Conservation (phyloP, 2,329 filamentous ascomycete species). For the Neofusicoccum ribis region DNA sequence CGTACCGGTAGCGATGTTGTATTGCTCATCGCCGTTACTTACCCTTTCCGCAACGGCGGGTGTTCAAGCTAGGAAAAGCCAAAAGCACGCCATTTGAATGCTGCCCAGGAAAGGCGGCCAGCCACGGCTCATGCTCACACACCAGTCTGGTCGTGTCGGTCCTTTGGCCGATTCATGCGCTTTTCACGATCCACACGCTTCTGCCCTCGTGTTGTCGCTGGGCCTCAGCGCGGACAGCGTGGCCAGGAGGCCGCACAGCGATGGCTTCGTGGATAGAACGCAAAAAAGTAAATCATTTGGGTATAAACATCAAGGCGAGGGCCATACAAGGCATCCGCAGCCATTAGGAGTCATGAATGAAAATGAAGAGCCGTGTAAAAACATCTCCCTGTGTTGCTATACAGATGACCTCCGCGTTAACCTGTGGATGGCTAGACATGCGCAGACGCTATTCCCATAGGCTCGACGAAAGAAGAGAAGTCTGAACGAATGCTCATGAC, state of each 20-base stretch:
- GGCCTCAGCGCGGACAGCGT: not conserved
- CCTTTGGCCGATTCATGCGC: conserved; percentile 1
- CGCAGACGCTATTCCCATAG: not conserved
- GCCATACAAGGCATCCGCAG: not conserved
- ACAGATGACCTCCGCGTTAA: conserved; percentile 11
- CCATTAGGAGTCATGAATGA: conserved; percentile 3
- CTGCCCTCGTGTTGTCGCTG: not conserved
- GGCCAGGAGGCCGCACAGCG: not conserved
- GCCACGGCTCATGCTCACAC: not conserved
- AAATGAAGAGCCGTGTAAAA: not conserved
- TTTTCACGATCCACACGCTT: not conserved
- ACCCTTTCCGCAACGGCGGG: not conserved
- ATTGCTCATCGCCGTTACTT: not conserved
- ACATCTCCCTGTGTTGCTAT: conserved; percentile 5
- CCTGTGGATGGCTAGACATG: conserved; percentile 9
- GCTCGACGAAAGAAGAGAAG: conserved; percentile 6
- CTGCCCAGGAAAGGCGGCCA: conserved; percentile 3
- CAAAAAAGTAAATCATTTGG: conserved; percentile 9
- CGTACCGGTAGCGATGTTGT: not conserved
- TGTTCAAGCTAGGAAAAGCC: conserved; percentile 12
- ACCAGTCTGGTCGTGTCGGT: not conserved
- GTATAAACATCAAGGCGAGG: conserved; percentile 9
- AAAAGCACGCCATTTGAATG: conserved; percentile 9
- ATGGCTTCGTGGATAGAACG: not conserved
- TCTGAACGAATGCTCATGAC: not conserved